Conservation (phyloP, 2,329 filamentous ascomycete species). For the Diplodia sapinea region DNA sequence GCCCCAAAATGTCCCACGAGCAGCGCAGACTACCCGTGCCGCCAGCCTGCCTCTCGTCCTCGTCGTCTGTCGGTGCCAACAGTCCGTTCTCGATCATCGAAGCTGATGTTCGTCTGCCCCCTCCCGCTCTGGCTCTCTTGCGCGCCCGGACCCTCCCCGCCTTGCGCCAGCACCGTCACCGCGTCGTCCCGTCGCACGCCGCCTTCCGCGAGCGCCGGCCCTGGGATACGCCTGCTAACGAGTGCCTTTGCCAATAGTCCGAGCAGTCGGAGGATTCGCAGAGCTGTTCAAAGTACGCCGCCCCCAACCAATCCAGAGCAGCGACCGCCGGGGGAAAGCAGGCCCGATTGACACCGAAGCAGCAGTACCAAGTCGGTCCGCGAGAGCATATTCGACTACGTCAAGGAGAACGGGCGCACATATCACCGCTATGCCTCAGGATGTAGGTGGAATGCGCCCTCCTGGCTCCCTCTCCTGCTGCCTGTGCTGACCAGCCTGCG, state of each 20-base stretch:
- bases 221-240: constrained; percentile 27
- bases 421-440: constrained; percentile 50
- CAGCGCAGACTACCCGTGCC: constrained; percentile 16
- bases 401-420: constrained; percentile 49
- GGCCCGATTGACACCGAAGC: constrained; percentile 10
- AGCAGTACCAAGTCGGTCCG: constrained; percentile 44
- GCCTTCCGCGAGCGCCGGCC: constrained; percentile 4
- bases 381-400: constrained; percentile 48
- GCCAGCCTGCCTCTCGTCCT: constrained; percentile 11
- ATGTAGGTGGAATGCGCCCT: constrained; percentile 39
- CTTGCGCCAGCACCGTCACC: constrained; percentile 23
- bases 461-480: not conserved
- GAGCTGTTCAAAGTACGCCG: constrained; percentile 10
- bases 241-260: not conserved
- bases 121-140: not conserved
- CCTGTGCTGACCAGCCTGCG: not conserved
- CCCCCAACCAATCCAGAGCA: not conserved
- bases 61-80: constrained; percentile 23
- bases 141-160: constrained; percentile 18
- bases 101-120: constrained; percentile 25
- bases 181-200: constrained; percentile 25
- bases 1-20: constrained; percentile 30
- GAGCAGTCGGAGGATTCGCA: constrained; percentile 24
- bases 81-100: constrained; percentile 29
- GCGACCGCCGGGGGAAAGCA: not conserved